A percentile compares a stretch with the other conserved stretches of the same genome.
These are phyloP conservation scores for Colletotrichum plurivorum DNA, from an alignment of 2,329 filamentous ascomycete species.

Conservation along the genomic window DNA sequence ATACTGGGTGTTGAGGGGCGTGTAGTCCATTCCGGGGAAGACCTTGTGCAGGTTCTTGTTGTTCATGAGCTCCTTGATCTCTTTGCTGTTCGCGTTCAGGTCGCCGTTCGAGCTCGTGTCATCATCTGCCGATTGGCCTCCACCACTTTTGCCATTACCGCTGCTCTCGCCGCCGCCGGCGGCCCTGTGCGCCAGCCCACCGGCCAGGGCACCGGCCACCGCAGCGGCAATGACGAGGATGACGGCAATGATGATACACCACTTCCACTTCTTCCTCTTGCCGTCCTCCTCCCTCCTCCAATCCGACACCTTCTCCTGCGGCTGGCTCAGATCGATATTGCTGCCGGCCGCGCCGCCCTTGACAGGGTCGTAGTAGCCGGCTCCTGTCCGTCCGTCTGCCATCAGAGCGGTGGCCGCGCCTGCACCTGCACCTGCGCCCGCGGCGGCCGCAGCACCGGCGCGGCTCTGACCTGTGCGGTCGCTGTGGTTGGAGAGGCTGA, in stretches of 20 bases:
- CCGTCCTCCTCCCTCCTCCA: constrained; percentile 73
- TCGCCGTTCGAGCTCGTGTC: constrained; percentile 77
- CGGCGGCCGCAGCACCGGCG: constrained; percentile 55
- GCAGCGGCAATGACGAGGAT: constrained; percentile 74
- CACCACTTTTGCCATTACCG: constrained; percentile 45
- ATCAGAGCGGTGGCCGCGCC: constrained; percentile 54
- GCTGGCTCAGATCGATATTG: constrained; percentile 1
- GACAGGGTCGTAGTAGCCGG: constrained; percentile 72
- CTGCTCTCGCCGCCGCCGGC: constrained; percentile 49
- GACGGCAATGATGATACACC: constrained; percentile 76
- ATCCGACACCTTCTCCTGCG: constrained; percentile 74
- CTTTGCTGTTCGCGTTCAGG: constrained; percentile 78
- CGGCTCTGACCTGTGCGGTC: constrained; percentile 46
- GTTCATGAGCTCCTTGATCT: constrained; percentile 86
- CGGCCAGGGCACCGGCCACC: constrained; percentile 81
- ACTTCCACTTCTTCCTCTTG: constrained; percentile 76
- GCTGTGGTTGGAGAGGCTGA: constrained; percentile 66
- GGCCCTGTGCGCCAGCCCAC: constrained; percentile 76
- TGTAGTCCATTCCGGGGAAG: constrained; percentile 96
- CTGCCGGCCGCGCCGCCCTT: constrained; percentile 45
- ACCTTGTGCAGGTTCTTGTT: constrained; percentile 90
- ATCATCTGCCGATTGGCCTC: constrained; percentile 67
- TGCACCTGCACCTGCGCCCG: constrained; percentile 62
- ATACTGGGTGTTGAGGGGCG: constrained; percentile 90
- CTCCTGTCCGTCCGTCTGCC: constrained; percentile 50